phyloP scores from a whole-genome alignment of 108 stramenopile species.

The Schizochytrium sp. region DNA sequence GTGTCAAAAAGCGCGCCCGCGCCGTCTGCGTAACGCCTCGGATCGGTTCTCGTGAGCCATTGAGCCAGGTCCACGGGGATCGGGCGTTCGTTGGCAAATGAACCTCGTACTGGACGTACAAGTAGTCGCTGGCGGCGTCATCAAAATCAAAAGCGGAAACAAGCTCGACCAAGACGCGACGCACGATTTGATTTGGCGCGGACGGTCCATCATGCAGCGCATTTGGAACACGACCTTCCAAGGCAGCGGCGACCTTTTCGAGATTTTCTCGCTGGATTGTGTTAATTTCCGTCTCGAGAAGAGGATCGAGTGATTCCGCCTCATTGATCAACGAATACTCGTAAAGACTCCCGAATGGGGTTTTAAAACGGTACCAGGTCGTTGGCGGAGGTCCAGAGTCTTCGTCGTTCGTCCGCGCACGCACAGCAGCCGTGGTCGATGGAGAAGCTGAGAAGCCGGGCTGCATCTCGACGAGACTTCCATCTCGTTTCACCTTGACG shows the following conservation, averaged over 20 bases:
- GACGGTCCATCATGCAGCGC: background rate
- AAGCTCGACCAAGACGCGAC: background rate
- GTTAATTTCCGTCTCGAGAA: background rate
- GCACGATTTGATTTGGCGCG: background rate
- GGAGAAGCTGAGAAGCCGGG: background rate
- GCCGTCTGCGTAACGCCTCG: background rate
- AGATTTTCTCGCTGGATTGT: background rate
- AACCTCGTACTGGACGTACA: background rate
- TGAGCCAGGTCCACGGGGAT: background rate
- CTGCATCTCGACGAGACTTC: conserved; percentile 9
- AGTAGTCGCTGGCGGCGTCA: background rate
- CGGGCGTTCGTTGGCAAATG: background rate
- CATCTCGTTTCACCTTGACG: background rate
- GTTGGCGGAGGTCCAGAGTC: too few species aligned
- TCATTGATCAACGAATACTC: background rate
- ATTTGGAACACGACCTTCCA: background rate
- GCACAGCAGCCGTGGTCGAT: too few species aligned
- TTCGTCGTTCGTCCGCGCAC: too few species aligned
- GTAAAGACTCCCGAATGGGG: background rate
- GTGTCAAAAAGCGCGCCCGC: background rate
- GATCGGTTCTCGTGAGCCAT: background rate
- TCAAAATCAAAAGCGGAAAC: background rate
- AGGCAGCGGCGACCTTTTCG: background rate
- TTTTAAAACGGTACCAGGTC: conserved; percentile 1
- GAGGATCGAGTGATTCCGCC: background rate